Conservation (phyloP, 768 basidiomycete genomes). For the Dioszegia crocea region DNA sequence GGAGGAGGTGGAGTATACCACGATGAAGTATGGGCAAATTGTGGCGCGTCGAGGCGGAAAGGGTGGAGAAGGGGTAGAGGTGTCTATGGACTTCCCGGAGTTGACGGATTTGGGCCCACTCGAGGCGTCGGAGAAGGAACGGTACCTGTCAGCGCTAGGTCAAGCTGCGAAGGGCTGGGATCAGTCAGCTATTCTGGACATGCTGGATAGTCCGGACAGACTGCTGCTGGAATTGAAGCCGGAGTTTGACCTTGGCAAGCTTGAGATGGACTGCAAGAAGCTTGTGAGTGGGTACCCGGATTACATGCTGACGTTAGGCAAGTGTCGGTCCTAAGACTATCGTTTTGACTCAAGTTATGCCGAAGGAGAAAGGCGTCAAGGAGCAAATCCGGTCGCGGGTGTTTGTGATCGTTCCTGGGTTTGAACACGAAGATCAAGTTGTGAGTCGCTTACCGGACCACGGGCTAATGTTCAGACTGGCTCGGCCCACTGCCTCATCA, state of each 20-base stretch:
- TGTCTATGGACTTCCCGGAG: slow-evolving; percentile 20
- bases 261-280: slow-evolving; percentile 12
- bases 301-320: background rate
- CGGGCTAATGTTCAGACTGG: slow-evolving; percentile 12
- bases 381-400: slow-evolving; percentile 18
- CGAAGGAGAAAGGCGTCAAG: background rate
- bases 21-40: slow-evolving; percentile 10
- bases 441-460: slow-evolving; percentile 1
- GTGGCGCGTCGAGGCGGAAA: background rate
- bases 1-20: background rate
- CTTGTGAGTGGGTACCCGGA: slow-evolving; percentile 7
- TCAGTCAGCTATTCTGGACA: background rate
- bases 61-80: background rate
- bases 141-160: background rate
- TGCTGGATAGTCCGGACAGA: slow-evolving; percentile 1
- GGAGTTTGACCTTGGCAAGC: slow-evolving; percentile 1
- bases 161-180: background rate
- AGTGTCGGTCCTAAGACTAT: background rate
- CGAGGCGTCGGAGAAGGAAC: background rate
- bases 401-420: slow-evolving; percentile 8
- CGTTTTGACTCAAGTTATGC: slow-evolving; percentile 14
- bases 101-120: slow-evolving; percentile 3
- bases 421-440: slow-evolving; percentile 13
- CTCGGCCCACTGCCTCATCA: slow-evolving; percentile 19
- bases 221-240: slow-evolving; percentile 8